Evolutionary conservation across 805 yeast species (phyloP), one percentile per base, ranked within the genome.

Genomic region (Candida stauntonica): DNA sequence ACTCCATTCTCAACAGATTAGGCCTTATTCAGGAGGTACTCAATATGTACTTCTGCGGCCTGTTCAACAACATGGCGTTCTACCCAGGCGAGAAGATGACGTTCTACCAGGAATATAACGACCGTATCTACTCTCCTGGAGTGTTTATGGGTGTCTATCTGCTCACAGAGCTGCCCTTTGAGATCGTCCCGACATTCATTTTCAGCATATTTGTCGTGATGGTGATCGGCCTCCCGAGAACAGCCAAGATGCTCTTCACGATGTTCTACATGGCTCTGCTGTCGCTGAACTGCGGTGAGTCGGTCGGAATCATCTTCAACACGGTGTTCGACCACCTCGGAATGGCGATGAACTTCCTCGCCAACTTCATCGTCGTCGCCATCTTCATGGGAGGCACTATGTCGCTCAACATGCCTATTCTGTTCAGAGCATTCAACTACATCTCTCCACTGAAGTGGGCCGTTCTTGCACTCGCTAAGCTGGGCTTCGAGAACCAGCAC

Each of bases 341-440:
- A 0, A 74, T 86, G 51, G 94, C 93, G 1, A 78, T 84, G 17
- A 85, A 83, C 55, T 62, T 84, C 7, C 75, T 87, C 29, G 74
- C 91, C 0, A 70, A 77, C n/a, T 55, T 83, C 18, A 62, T 84
- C 35, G 75, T 86, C 2, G 63, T 86, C 31, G 93, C 89, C 5
- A 75, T 83, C 11, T 76, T 83, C 50, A 84, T 87, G 93, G 84
- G 86, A 1, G 96, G 96, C 3, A 66, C 88, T 5, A 70, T 87
- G 79, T 82, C 95, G 0, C 64, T 86, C 48, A 68, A 79, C 17
- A 76, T 86, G 81, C 84, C 83, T 15, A 63, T 61, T 2, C 77
- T 87, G 34, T 69, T 86, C 54, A 68, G 68, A 47, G 95, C 79
- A 0, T 60, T 84, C 54, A 86, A 86, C 58, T 87, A 77, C 60